Conservation (phyloP, 768 basidiomycete species). For the Suillus plorans region DNA sequence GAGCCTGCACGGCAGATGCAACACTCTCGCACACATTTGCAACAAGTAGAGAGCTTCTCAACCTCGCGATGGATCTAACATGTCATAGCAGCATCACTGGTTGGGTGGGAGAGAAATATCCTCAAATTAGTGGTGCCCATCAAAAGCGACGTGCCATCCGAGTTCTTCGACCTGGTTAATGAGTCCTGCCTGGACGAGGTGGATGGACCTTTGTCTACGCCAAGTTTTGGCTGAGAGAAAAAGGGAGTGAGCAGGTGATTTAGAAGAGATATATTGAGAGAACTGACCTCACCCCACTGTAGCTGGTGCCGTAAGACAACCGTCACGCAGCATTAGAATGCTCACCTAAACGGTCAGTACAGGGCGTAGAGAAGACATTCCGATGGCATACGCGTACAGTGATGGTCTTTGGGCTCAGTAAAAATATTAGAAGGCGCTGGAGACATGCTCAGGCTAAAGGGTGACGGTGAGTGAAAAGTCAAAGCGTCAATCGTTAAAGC, state of each 20-base stretch:
- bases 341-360: conserved; percentile 72
- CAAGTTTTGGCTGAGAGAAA: conserved; percentile 58
- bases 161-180: conserved; percentile 70
- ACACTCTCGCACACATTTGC: conserved; percentile 80
- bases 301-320: conserved; percentile 9
- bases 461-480: neutral
- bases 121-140: conserved; percentile 89
- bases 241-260: conserved; percentile 15
- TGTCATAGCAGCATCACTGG: neutral
- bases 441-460: neutral
- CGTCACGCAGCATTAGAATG: conserved; percentile 6
- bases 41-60: conserved; percentile 90
- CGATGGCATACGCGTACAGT: conserved; percentile 58
- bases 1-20: conserved; percentile 69
- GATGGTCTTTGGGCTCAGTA: conserved; percentile 65
- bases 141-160: conserved; percentile 91
- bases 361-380: neutral
- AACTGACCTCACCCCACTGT: conserved; percentile 34
- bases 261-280: neutral
- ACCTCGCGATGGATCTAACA: conserved; percentile 66
- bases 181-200: conserved; percentile 85
- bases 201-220: conserved; percentile 90
- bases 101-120: conserved; percentile 55
- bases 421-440: conserved; percentile 22
- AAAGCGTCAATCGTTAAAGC: neutral